Evolutionary conservation across 139 green algal species (phyloP), one percentile per base, ranked within the genome.

Genomic region (Nannochloris sp.): DNA sequence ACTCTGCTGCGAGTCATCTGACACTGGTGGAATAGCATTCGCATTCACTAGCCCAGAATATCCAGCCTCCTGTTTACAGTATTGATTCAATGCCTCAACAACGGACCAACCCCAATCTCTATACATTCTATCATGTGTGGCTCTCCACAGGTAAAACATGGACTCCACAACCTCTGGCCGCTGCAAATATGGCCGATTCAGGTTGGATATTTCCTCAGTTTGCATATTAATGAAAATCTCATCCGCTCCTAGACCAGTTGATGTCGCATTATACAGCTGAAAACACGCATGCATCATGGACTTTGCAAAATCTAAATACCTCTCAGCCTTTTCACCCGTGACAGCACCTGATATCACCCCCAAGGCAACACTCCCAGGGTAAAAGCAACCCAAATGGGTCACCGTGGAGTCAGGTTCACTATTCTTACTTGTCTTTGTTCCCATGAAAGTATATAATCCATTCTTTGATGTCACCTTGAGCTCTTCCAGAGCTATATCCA

Each of bases 351-450:
- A 65, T 14, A 67, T 56, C 45, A 82, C 77, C 13, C 78, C 89
- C 23, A 96, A 67, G 3, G 86, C 80, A 28, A 96, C 76, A 59
- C 88, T 64, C 9, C 89, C 75, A 29, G 87, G 87, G 30, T 88
- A 65, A 66, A 95, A 95, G 78, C 88, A 95, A 0, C 82, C 84
- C 30, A 95, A 71, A 74, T 95, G 88, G 72, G 93, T 79, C 76
- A 95, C 46, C 17, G 69, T 69, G 25, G 69, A 70, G 3, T 56
- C 26, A 44, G 70, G 63, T 26, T 56, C 79, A 25, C 83, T 82
- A 30, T 91, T 68, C 2, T 78, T 77, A 25, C 91, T 64, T 66
- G 84, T 87, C 17, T 72, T 86, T 14, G 20, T 31, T 6, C 58
- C 58, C 12, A 11, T 59, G 14, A 64, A 64, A n/a, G 58, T n/a